Evolutionary conservation across 2,329 filamentous ascomycete genomes (phyloP), one percentile per base, ranked within the genome.

Genomic region (Aspergillus fischeri): DNA sequence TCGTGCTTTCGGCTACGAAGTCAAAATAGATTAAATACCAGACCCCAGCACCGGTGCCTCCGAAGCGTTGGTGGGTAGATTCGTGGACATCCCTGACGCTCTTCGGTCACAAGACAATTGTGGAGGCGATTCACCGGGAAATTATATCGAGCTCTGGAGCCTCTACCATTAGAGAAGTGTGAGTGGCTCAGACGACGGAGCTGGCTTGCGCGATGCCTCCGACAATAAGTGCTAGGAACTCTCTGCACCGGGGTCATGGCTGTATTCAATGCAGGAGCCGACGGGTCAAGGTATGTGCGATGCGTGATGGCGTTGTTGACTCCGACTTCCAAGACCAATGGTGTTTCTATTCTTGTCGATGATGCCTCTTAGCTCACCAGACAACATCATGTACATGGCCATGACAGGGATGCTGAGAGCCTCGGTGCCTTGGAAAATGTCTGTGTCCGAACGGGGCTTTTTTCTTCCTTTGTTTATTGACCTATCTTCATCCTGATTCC

Each of bases 201-300:
- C 11, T 54, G 45, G 17, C 25, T 42, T 41, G 52, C 47, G 56
- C 56, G 47, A 66, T 67, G 65, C 60, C 59, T 49, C 54, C 59
- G 49, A 56, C 57, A 41, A 60, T 56, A 48, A 54, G 47, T 28
- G 57, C 59, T 51, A 60, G 53, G 55, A 52, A 58, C 53, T 49
- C 51, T 21, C 58, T 60, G 52, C 60, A 59, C 49, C 11, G 44
- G 44, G 44, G 21, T 25, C 57, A 60, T 58, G 60, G 58, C 55
- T 64, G 63, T 52, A 49, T 59, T 42, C 56, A 62, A 52, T 67
- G 63, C 55, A 62, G 58, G 44, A 54, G 52, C 48, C 53, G 60
- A 41, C 63, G 59, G 55, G 59, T 64, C 55, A 65, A 63, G 60
- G 65, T 67, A 61, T 50, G 65, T 60, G 32, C 17, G 20, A 24